Base-by-base conservation (phyloP, 805 yeast genomes). In the Pichia paraexigua region DNA sequence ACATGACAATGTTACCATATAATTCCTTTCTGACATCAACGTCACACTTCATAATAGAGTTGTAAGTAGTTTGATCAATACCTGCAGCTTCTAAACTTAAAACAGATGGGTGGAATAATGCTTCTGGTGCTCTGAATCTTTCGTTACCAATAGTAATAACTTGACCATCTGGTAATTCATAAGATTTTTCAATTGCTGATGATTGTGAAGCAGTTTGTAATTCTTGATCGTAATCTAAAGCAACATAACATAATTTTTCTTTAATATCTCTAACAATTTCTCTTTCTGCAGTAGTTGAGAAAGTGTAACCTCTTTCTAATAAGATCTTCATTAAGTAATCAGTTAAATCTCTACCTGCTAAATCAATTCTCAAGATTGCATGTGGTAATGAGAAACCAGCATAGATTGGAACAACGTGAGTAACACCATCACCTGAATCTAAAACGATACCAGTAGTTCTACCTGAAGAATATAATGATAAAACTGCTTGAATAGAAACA, bases 91-190 rank as follows among this genome's bases (percentile, higher is more conserved):
- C 99, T 68, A 79, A 75, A 67, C 83, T 83, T 63, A 85, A 75
- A 69, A 87, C 92, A 63, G 95, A 79, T 71, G 99, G 99, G 77
- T 94, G 95, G 97, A 94, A 94, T 72, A 94, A 82, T 66, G 97
- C 98, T 81, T 94, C 99, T 74, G 99, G 95, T 64, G 97, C 95
- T 83, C 98, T 92, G 86, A 94, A 94, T 80, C 99, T 91, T 83
- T 94, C 99, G 79, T 94, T 92, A 80, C 98, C 98, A 68, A 94
- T 91, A 71, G 98, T 92, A 74, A 94, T 92, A 69, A 92, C 98
- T 81, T 91, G 97, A 68, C 99, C 99, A 77, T 94, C 99, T 71
- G 99, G 99, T 72, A 94, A 85, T 82, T 94, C 98, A 79, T 94
- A 94, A 65, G 96, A 88, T 80, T 94, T 94, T 83, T 94, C 98